Base-by-base conservation (phyloP, 179 eudicot genomes). In the Carnegiea gigantea region DNA sequence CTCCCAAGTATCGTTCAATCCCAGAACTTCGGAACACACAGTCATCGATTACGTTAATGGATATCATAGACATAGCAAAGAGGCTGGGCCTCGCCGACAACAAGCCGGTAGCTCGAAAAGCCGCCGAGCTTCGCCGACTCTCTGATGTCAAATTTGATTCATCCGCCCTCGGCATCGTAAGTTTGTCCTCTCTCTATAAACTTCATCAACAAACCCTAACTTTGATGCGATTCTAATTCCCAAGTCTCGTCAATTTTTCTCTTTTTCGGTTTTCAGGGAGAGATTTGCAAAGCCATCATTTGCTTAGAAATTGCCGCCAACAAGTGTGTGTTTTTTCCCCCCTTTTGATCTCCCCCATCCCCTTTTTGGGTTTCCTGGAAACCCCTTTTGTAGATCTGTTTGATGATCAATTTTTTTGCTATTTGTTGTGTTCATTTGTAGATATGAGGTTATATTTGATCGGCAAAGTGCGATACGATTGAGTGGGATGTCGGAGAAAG, bases 401-500 rank as follows among this genome's bases (percentile, higher is more conserved):
- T 59, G 11, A 26, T 68, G 53, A 12, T 60, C 9, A 4, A 54
- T 82, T 80, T 67, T 53, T 53, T 75, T 71, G 48, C 0, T 68
- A 18, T 20, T 76, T 70, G 64, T 2, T 67, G 62, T 36, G 40
- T 70, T 78, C 46, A 57, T 14, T 57, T 85, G 83, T 82, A 96
- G 99, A 85, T 89, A 86, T 73, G 95, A 92, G 70, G 93, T 91
- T 33, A 78, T 91, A 36, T 91, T 92, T 78, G 93, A 96, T 86
- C 91, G 98, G 12, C 92, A 87, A 74, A 81, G 6, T 1, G 95
- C 95, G 36, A 88, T 94, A 40, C 84, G 68, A 84, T 77, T 94
- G 86, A 96, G 98, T 76, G 98, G 99, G 80, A 86, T 96, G 92
- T 91, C 97, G 8, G 99, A 96, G 82, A 94, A 92, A 87, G 98